Percentiles rank a stretch among this genome's conserved stretches.
Evolutionary conservation across 305 asterid genomes (phyloP).

Genomic region (Coffea humblotiana): DNA sequence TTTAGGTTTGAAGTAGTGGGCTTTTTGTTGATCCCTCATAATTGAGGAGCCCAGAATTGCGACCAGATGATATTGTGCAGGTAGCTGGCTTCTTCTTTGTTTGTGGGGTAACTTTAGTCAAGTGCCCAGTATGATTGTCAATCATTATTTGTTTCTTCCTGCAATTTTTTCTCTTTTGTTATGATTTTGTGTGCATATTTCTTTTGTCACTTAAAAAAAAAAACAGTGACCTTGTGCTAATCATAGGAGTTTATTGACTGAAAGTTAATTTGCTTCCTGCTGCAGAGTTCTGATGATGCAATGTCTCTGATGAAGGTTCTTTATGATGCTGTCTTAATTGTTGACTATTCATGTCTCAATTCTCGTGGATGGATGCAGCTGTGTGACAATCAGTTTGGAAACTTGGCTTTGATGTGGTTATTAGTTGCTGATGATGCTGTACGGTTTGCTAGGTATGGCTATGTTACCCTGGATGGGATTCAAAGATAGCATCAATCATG

Average conservation of each 20-base stretch:
- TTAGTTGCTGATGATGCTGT: slow-evolving; percentile 62
- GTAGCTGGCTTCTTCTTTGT: neutral
- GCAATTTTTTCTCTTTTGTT: neutral
- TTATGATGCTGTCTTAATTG: slow-evolving; percentile 59
- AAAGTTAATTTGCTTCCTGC: slow-evolving; percentile 13
- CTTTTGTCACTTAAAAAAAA: neutral
- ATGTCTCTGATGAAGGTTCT: slow-evolving; percentile 45
- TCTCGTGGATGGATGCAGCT: slow-evolving; percentile 52
- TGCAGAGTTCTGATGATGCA: slow-evolving; percentile 56
- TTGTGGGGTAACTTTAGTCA: neutral
- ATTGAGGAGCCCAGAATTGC: neutral
- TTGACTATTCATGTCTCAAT: slow-evolving; percentile 50
- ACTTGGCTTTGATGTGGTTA: slow-evolving; percentile 62
- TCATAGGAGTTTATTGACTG: too few relatives aligned
- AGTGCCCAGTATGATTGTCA: neutral
- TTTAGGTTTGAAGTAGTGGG: neutral
- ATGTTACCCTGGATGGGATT: slow-evolving; percentile 15
- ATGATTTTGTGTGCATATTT: neutral
- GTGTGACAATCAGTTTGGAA: slow-evolving; percentile 36
- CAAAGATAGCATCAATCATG: slow-evolving; percentile 18
- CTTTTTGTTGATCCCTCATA: neutral
- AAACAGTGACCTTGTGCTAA: neutral
- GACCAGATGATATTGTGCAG: neutral
- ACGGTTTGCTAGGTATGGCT: slow-evolving; percentile 58
- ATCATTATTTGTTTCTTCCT: neutral